Conservation (phyloP, 495 filamentous ascomycete genomes). For the Penicillium paradoxum region DNA sequence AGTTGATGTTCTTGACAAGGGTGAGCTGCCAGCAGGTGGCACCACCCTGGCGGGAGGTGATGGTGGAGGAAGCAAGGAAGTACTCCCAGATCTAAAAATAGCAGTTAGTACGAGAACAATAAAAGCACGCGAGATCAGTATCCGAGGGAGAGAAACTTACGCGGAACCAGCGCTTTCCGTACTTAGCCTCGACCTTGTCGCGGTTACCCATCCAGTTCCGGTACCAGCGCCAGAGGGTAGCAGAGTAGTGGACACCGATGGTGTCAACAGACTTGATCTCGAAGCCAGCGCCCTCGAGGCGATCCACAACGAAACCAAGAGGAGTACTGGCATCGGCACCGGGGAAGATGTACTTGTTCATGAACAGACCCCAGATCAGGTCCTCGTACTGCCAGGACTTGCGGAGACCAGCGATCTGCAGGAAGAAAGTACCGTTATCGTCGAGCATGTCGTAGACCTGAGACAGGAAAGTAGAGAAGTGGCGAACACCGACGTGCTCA, state of each 20-base stretch:
- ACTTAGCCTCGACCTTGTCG: slow-evolving; percentile 93
- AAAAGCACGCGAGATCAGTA: background rate
- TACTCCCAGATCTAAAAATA: slow-evolving; percentile 91
- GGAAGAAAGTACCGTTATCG: slow-evolving; percentile 67
- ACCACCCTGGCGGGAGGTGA: slow-evolving; percentile 85
- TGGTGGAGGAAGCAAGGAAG: slow-evolving; percentile 92
- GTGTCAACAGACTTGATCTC: slow-evolving; percentile 67
- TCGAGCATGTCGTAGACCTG: slow-evolving; percentile 68
- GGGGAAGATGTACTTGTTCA: slow-evolving; percentile 75
- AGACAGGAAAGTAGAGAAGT: slow-evolving; percentile 55
- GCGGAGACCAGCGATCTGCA: slow-evolving; percentile 65
- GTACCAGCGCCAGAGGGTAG: slow-evolving; percentile 98
- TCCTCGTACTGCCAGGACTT: slow-evolving; percentile 73
- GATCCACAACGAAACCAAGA: slow-evolving; percentile 59
- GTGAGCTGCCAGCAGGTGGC: slow-evolving; percentile 96
- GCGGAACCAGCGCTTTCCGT: slow-evolving; percentile 92
- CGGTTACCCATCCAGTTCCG: slow-evolving; percentile 96
- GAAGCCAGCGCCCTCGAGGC: slow-evolving; percentile 61
- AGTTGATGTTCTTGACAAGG: slow-evolving; percentile 97
- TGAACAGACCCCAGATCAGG: slow-evolving; percentile 70
- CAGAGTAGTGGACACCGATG: slow-evolving; percentile 94
- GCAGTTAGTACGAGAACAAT: slow-evolving; percentile 3
- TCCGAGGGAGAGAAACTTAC: slow-evolving; percentile 50
- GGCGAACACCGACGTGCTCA: slow-evolving; percentile 67
- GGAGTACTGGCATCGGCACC: slow-evolving; percentile 65